Evolutionary conservation across 768 basidiomycete species (phyloP), one percentile per base, ranked within the genome.

Genomic region (Suillus bovinus): DNA sequence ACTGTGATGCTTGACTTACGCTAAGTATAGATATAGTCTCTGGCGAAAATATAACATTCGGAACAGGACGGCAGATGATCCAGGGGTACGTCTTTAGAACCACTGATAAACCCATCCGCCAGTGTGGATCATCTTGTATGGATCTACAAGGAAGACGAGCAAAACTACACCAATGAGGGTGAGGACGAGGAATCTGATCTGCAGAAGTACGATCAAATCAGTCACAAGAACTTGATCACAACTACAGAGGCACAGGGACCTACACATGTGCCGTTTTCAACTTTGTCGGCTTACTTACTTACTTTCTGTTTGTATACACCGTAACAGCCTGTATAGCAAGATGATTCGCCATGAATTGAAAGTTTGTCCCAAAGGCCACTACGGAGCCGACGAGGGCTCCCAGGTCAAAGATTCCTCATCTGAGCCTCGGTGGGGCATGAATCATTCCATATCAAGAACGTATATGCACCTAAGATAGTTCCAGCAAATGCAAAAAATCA

Each of bases 351-450:
- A 71, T 77, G 24, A 86, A 87, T 55, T 88, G 70, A 69, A 85
- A 86, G 68, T 93, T 93, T 66, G 84, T 77, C 1, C 84, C 92
- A 41, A 93, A 78, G 16, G 90, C 86, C 36, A 93, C 89, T 11
- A 86, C 79, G 5, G 90, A 84, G 38, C 92, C 91, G 54, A 94
- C 86, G 52, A 94, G 89, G 46, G 86, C 87, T 29, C 90, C 91
- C 31, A 92, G 64, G 68, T 93, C 92, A 79, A 94, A 93, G 64
- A 93, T 89, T 50, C 82, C 76, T 92, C 92, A 93, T 93, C 71
- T 93, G 84, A 52, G 74, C 69, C 71, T 93, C 91, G 0, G 89
- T 91, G 0, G 91, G 89, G 72, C 93, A 94, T 4, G 90, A 85
- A 87, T n/a, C 91, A 92, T 69, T 94, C 91, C 91, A 93, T 11